phyloP scores from a whole-genome alignment of 2,329 filamentous ascomycete genomes.

The Ampelomyces quisqualis region DNA sequence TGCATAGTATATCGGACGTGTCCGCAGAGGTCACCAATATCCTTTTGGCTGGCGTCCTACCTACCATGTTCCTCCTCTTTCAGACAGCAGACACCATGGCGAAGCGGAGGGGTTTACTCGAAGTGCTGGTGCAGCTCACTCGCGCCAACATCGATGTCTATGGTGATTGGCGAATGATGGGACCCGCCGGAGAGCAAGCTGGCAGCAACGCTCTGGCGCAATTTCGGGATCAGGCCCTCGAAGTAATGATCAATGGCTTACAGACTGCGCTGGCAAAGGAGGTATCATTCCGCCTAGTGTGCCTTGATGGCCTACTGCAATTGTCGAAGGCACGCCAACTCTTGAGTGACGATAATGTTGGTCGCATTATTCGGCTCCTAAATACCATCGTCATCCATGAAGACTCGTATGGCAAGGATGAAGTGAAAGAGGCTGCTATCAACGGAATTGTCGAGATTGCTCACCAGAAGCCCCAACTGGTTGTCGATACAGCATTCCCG shows the following conservation, averaged over 20 bases:
- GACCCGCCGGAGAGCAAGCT: constrained; percentile 36
- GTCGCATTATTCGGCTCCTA: constrained; percentile 59
- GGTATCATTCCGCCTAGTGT: constrained; percentile 52
- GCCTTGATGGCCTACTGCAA: constrained; percentile 48
- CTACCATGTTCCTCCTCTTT: constrained; percentile 60
- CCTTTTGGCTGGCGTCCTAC: constrained; percentile 58
- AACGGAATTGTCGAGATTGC: constrained; percentile 61
- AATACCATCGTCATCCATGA: constrained; percentile 63
- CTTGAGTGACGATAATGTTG: constrained; percentile 46
- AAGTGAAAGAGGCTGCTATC: constrained; percentile 61
- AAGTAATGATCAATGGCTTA: constrained; percentile 48
- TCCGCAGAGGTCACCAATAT: constrained; percentile 57
- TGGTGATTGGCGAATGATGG: constrained; percentile 55
- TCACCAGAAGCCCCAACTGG: constrained; percentile 60
- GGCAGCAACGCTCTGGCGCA: constrained; percentile 43
- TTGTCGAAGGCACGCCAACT: constrained; percentile 47
- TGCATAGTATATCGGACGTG: constrained; percentile 58
- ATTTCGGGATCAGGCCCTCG: constrained; percentile 46
- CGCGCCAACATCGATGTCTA: constrained; percentile 60
- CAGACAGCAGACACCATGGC: constrained; percentile 62
- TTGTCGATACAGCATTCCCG: constrained; percentile 66
- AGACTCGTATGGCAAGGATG: constrained; percentile 56
- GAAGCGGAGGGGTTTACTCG: constrained; percentile 63
- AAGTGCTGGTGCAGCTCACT: constrained; percentile 60
- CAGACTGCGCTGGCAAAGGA: constrained; percentile 49